Evolutionary conservation across 192 early-diverging fungal species (phyloP).

Genomic region (Coemansia sp.): DNA sequence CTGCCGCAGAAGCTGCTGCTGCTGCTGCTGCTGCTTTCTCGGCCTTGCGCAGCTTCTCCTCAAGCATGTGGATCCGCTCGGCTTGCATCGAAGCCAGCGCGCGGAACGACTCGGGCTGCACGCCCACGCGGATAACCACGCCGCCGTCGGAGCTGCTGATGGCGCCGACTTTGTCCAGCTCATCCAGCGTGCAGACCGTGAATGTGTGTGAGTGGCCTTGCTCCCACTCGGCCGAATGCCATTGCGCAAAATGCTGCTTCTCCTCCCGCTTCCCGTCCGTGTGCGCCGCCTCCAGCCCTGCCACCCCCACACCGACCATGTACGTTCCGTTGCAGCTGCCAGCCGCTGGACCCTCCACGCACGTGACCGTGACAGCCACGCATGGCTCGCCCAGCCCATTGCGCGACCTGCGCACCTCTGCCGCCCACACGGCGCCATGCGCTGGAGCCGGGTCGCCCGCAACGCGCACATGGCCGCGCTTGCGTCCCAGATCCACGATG

Average conservation of each 20-base stretch:
- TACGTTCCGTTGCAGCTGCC: background rate
- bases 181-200: constrained; percentile 26
- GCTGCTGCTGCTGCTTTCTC: too few species aligned
- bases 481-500: constrained; percentile 40
- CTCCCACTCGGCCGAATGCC: constrained; percentile 2
- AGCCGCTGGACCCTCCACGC: constrained; percentile 23
- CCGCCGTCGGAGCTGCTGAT: constrained; percentile 15
- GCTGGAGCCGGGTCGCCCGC: constrained; percentile 23
- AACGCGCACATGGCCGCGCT: constrained; percentile 50
- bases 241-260: constrained; percentile 8
- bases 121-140: constrained; percentile 22
- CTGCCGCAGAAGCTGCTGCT: background rate
- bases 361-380: constrained; percentile 20
- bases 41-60: constrained; percentile 15
- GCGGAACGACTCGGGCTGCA: constrained; percentile 28
- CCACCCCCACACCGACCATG: constrained; percentile 16
- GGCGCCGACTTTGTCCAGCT: constrained; percentile 5
- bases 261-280: background rate
- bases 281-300: background rate
- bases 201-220: constrained; percentile 17
- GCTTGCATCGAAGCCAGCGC: constrained; percentile 24
- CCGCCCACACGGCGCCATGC: constrained; percentile 39
- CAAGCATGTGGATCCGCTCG: constrained; percentile 28
- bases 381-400: constrained; percentile 34
- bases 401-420: constrained; percentile 29